Percentiles rank a stretch among this genome's conserved stretches.
Evolutionary conservation across 169 alveolate species (phyloP).

Genomic region (Eimeria praecox): DNA sequence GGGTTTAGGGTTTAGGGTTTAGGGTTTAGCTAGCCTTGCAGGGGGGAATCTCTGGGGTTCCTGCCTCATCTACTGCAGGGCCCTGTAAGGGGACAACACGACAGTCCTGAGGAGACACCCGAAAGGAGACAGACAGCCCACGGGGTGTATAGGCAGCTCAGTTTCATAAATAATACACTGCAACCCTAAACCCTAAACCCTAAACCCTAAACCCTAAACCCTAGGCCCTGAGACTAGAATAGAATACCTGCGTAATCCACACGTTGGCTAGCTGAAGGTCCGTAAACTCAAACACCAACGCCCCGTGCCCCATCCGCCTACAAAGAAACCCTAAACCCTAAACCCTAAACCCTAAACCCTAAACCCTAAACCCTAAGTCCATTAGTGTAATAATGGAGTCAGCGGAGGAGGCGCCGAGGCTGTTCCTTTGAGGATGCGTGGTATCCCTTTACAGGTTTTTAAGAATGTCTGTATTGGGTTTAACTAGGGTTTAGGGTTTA

Average conservation of each 20-base stretch:
- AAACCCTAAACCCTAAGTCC: conserved; percentile 6
- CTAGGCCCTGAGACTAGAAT: neutral
- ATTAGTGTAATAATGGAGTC: no score
- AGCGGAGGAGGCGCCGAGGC: no score
- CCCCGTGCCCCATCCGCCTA: conserved; percentile 79
- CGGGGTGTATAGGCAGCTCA: neutral
- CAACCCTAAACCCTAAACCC: conserved; percentile 30
- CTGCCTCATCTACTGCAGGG: conserved; percentile 39
- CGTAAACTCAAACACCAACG: conserved; percentile 73
- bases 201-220: conserved; percentile 31
- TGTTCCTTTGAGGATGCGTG: no score
- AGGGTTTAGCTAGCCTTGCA: conserved; percentile 72
- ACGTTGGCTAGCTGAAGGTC: conserved; percentile 86
- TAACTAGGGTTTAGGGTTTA: conserved; percentile 29
- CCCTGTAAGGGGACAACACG: conserved; percentile 87
- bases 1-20: conserved; percentile 67
- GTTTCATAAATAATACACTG: no score
- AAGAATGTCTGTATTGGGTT: no score
- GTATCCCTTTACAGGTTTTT: no score
- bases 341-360: neutral
- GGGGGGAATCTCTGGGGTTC: conserved; percentile 80
- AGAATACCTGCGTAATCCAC: conserved; percentile 81
- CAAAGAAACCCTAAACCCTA: neutral
- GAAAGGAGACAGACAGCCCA: neutral
- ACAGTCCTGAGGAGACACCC: conserved; percentile 79